Evolutionary conservation across 2,329 filamentous ascomycete species (phyloP).

Genomic region (Coniochaeta pulveracea): DNA sequence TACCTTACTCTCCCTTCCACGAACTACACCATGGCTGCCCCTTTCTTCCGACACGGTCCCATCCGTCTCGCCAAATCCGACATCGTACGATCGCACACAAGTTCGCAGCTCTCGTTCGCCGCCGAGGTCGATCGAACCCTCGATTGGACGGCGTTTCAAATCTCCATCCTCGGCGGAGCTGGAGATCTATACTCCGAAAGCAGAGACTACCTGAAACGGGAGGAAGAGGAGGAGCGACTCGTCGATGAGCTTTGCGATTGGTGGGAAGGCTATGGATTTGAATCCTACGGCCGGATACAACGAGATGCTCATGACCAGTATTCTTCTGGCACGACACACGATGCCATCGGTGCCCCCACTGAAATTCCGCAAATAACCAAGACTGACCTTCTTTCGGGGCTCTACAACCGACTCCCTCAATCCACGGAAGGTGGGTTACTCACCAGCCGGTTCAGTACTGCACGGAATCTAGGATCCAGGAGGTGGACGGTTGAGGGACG

Average conservation of each 20-base stretch:
- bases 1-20: slow-evolving; percentile 36
- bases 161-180: slow-evolving; percentile 48
- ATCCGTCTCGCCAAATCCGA: slow-evolving; percentile 40
- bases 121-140: slow-evolving; percentile 34
- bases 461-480: slow-evolving; percentile 13
- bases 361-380: too few species aligned
- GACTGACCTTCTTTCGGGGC: too few species aligned
- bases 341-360: too few species aligned
- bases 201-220: slow-evolving; percentile 24
- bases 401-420: too few species aligned
- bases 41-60: slow-evolving; percentile 40
- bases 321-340: slow-evolving; percentile 13
- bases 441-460: background rate
- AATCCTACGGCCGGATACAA: slow-evolving; percentile 27
- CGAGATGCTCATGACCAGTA: slow-evolving; percentile 15
- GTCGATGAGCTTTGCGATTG: slow-evolving; percentile 35
- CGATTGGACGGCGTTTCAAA: slow-evolving; percentile 56
- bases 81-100: slow-evolving; percentile 12
- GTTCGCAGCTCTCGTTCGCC: slow-evolving; percentile 18
- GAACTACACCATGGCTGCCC: slow-evolving; percentile 34
- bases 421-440: too few species aligned
- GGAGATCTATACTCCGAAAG: slow-evolving; percentile 37
- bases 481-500: slow-evolving; percentile 25
- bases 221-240: slow-evolving; percentile 29
- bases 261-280: slow-evolving; percentile 39